A percentile compares a stretch with the other conserved stretches of the same genome.
Conservation (phyloP, 768 basidiomycete species). For the Naganishia vishniacii region DNA sequence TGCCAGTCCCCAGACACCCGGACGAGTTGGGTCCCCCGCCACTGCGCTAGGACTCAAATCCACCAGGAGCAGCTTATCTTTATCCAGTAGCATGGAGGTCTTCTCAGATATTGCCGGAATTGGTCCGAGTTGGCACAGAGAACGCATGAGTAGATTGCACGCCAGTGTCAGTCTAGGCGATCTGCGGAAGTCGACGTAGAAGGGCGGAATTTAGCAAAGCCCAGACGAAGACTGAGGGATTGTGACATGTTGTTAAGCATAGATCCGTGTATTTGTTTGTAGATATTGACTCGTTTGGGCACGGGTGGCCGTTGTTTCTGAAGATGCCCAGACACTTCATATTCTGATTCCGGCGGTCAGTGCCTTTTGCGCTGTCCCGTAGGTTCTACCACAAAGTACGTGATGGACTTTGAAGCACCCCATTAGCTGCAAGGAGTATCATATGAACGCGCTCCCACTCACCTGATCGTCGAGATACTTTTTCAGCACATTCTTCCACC, state of each 20-base stretch:
- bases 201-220: not conserved
- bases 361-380: slow-evolving; percentile 15
- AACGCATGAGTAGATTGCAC: not conserved
- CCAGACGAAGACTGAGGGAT: not conserved
- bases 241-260: too few species aligned
- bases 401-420: not conserved
- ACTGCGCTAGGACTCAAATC: not conserved
- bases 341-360: not conserved
- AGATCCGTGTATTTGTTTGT: too few species aligned
- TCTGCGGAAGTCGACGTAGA: not conserved
- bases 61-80: not conserved
- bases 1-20: not conserved
- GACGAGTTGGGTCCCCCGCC: not conserved
- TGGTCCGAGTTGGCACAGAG: not conserved
- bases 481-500: slow-evolving; percentile 27
- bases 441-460: not conserved
- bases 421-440: too few species aligned
- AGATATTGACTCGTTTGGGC: too few species aligned
- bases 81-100: not conserved
- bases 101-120: not conserved
- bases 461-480: slow-evolving; percentile 29
- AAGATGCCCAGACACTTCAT: not conserved
- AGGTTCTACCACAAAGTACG: slow-evolving; percentile 10
- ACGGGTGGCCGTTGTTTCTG: too few species aligned
- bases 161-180: not conserved